A percentile compares a stretch with the other conserved stretches of the same genome.
These are phyloP conservation scores for Biscogniauxia sp. DNA, from an alignment of 2,329 filamentous ascomycete genomes.

Conservation along the genomic window DNA sequence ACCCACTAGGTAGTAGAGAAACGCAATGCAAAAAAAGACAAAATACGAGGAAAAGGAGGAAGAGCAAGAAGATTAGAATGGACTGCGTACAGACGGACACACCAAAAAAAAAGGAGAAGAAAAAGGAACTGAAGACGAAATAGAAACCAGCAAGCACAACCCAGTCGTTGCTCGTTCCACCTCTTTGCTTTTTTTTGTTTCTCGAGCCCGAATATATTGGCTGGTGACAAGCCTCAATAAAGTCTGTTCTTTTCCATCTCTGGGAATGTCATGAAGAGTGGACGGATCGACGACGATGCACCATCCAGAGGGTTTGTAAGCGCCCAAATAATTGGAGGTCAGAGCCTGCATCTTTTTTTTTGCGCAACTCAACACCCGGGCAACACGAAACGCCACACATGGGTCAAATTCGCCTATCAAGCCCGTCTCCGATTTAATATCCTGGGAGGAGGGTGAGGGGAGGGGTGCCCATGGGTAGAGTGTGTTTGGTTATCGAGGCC, in stretches of 20 bases:
- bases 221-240: not conserved
- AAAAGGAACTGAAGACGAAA: not conserved
- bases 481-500: slow-evolving; percentile 8
- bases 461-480: not conserved
- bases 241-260: not conserved
- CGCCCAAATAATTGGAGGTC: slow-evolving; percentile 8
- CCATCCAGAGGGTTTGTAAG: slow-evolving; percentile 3
- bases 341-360: slow-evolving; percentile 12
- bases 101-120: not conserved
- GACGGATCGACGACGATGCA: not conserved
- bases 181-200: not conserved
- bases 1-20: not conserved
- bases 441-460: not conserved
- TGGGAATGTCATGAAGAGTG: not conserved
- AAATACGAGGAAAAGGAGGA: not conserved
- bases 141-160: not conserved
- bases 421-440: slow-evolving; percentile 10
- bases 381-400: slow-evolving; percentile 25
- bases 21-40: not conserved
- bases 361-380: slow-evolving; percentile 17
- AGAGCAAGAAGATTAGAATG: not conserved
- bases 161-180: not conserved
- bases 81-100: not conserved
- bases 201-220: too few species aligned
- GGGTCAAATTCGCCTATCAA: slow-evolving; percentile 5